Percentiles rank a stretch among this genome's conserved stretches.
These are phyloP conservation scores for Hyphopichia wangnamkhiaoensis DNA, from an alignment of 1,139 yeast genomes.

Conservation along the genomic window DNA sequence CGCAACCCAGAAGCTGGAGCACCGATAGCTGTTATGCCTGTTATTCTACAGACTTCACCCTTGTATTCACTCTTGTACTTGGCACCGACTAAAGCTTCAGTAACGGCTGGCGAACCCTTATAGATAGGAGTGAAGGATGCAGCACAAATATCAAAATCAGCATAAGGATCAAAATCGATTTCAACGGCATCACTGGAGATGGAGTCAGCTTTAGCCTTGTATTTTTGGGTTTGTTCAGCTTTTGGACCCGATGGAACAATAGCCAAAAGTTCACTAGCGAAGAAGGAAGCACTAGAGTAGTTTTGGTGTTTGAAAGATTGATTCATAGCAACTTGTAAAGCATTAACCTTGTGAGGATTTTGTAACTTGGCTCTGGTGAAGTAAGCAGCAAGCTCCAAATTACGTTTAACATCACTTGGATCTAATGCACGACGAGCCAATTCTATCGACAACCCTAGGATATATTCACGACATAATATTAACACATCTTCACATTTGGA, in stretches of 20 bases:
- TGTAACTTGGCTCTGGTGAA: conserved; percentile 85
- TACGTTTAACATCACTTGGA: conserved; percentile 71
- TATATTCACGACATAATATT: conserved; percentile 81
- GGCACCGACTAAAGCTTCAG: conserved; percentile 92
- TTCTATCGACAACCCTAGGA: conserved; percentile 88
- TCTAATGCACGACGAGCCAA: conserved; percentile 81
- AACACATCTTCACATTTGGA: conserved; percentile 72
- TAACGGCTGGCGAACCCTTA: conserved; percentile 64
- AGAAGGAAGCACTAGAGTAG: conserved; percentile 83
- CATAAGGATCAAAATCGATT: conserved; percentile 89
- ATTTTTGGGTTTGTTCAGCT: conserved; percentile 85
- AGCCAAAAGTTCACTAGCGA: conserved; percentile 80
- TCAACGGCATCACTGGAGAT: conserved; percentile 84
- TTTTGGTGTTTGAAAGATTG: conserved; percentile 88
- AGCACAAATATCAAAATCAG: conserved; percentile 89
- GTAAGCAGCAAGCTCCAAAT: conserved; percentile 92
- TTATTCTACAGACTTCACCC: conserved; percentile 77
- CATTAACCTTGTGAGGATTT: conserved; percentile 80
- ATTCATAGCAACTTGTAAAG: conserved; percentile 93
- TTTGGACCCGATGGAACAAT: conserved; percentile 71
- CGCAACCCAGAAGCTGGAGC: conserved; percentile 96
- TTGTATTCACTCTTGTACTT: conserved; percentile 74
- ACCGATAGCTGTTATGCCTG: conserved; percentile 79
- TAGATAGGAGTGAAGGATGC: conserved; percentile 87
- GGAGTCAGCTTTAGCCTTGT: conserved; percentile 77